phyloP scores from a whole-genome alignment of 2,329 filamentous ascomycete genomes.

The Dissoconium aciculare region DNA sequence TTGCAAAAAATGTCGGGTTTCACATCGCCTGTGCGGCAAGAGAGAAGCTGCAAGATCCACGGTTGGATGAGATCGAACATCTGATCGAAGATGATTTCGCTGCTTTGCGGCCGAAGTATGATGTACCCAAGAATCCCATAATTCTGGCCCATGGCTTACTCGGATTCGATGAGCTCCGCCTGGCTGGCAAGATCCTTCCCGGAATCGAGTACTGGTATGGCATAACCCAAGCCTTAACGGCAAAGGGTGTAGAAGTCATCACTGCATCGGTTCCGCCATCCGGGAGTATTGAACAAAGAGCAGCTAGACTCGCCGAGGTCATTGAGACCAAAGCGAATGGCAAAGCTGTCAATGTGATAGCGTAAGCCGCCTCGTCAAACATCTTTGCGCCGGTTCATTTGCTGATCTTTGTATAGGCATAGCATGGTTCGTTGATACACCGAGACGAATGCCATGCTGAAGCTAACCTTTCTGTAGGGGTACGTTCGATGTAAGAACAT shows the following conservation, averaged over 20 bases:
- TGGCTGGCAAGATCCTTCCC: slow-evolving; percentile 38
- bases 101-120: slow-evolving; percentile 41
- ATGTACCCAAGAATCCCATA: slow-evolving; percentile 40
- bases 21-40: no score
- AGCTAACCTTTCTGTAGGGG: slow-evolving; percentile 12
- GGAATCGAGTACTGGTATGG: slow-evolving; percentile 51
- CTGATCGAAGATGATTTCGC: slow-evolving; percentile 44
- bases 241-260: slow-evolving; percentile 45
- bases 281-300: slow-evolving; percentile 44
- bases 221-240: slow-evolving; percentile 42
- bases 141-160: slow-evolving; percentile 51
- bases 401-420: slow-evolving; percentile 9
- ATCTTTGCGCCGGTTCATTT: neutral
- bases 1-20: no score
- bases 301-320: slow-evolving; percentile 36
- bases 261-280: slow-evolving; percentile 45
- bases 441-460: no score
- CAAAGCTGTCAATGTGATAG: slow-evolving; percentile 49
- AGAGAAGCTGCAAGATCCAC: slow-evolving; percentile 11
- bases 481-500: no score
- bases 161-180: slow-evolving; percentile 47
- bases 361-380: slow-evolving; percentile 29
- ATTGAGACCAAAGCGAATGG: slow-evolving; percentile 40
- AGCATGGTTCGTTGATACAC: slow-evolving; percentile 11
- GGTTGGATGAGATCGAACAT: slow-evolving; percentile 13